phyloP scores from a whole-genome alignment of 1,284 basidiomycete species.

The Mycena sp. region DNA sequence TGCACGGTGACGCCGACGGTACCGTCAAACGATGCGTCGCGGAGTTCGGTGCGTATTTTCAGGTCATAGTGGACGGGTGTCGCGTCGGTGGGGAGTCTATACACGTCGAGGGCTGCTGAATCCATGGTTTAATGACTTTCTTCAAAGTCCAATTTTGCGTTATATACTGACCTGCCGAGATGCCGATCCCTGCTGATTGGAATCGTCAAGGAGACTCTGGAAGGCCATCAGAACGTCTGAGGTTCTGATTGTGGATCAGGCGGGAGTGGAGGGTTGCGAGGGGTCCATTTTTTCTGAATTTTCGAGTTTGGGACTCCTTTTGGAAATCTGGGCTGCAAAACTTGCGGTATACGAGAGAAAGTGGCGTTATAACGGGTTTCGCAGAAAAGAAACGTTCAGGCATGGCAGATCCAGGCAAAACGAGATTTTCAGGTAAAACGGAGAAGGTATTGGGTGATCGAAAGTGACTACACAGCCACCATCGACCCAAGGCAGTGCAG shows the following conservation, averaged over 20 bases:
- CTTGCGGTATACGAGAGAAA: no score
- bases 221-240: constrained; percentile 5
- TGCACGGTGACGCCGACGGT: constrained; percentile 65
- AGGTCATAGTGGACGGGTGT: constrained; percentile 77
- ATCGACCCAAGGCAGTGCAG: no score
- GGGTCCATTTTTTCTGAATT: no score
- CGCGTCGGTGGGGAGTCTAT: constrained; percentile 70
- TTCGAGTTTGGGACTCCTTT: no score
- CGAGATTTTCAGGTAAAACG: no score
- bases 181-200: background rate
- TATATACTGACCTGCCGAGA: background rate
- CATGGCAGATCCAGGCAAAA: no score
- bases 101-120: background rate
- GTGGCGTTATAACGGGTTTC: no score
- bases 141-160: background rate
- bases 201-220: background rate
- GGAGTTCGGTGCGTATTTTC: constrained; percentile 76
- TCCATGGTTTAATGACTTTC: background rate
- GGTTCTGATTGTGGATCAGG: background rate
- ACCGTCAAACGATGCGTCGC: constrained; percentile 68
- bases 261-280: background rate
- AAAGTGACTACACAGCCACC: no score
- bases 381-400: no score
- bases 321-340: no score
- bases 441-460: no score